A percentile compares a stretch with the other conserved stretches of the same genome.
Evolutionary conservation across 352 stramenopile species (phyloP).

Genomic region (Bremia lactucae): DNA sequence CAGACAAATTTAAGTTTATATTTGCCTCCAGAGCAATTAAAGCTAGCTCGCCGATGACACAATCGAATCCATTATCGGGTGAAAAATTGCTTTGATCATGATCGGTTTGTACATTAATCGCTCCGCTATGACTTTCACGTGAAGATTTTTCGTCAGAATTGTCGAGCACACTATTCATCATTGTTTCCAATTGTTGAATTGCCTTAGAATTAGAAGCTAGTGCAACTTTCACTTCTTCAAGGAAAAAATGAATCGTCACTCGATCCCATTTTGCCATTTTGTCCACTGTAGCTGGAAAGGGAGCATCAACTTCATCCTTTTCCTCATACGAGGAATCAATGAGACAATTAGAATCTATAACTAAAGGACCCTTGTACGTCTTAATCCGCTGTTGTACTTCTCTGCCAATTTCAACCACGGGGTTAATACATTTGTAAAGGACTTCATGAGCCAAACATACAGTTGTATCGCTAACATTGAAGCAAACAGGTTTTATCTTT

Average conservation of each 20-base stretch:
- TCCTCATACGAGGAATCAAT: background rate
- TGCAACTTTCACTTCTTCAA: slow-evolving; percentile 43
- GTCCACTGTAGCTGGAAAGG: background rate
- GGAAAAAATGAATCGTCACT: slow-evolving; percentile 17
- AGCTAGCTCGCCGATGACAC: slow-evolving; percentile 28
- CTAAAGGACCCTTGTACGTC: slow-evolving; percentile 7
- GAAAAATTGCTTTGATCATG: too few species aligned
- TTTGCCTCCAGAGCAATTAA: slow-evolving; percentile 18
- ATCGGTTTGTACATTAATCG: too few species aligned
- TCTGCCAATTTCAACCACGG: slow-evolving; percentile 19
- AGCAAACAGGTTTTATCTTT: slow-evolving; percentile 24
- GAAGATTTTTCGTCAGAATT: slow-evolving; percentile 26
- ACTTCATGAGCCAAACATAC: slow-evolving; percentile 29
- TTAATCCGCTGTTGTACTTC: slow-evolving; percentile 16
- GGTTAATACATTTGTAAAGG: slow-evolving; percentile 22
- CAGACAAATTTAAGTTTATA: slow-evolving; percentile 8
- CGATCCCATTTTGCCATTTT: slow-evolving; percentile 6
- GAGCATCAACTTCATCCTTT: background rate
- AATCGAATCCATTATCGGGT: slow-evolving; percentile 23
- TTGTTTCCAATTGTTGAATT: slow-evolving; percentile 36
- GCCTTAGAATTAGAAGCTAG: slow-evolving; percentile 34
- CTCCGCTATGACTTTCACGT: slow-evolving; percentile 21
- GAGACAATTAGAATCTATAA: slow-evolving; percentile 9
- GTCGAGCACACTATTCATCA: slow-evolving; percentile 37
- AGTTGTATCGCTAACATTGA: slow-evolving; percentile 38